Evolutionary conservation across 164 flowering plant species (phyloP), one percentile per base, ranked within the genome.

Genomic region (Piper betle): DNA sequence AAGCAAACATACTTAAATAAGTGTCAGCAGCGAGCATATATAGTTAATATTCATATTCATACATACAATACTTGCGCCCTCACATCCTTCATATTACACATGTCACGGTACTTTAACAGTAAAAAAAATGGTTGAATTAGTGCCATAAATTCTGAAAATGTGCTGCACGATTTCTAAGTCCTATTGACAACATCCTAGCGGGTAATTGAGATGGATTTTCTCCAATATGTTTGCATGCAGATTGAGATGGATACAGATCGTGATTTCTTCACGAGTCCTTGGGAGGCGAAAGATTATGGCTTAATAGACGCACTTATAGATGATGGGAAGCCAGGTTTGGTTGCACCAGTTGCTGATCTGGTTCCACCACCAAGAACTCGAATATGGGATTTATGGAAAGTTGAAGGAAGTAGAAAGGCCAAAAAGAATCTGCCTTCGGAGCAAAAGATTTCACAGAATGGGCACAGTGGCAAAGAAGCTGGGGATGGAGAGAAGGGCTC

Each of bases 221-320:
- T 13, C 58, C 57, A 5, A 40, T 39, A 64, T 52, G 33, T n/a
- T 40, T 59, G 33, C 17, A 66, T 68, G 66, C 79, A 93, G 99
- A 72, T 93, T 71, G 93, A 85, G 55, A 37, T 37, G 63, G 99
- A 93, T 71, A 88, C 97, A 0, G 91, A 79, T 37, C 82, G 86
- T 67, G 97, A 88, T 72, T 76, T 80, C 68, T 93, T 86, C 68
- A 81, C 90, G 97, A 81, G 73, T 64, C 65, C 99, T 33, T 90
- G 96, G 93, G 93, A 93, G 67, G 92, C 99, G 11, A 80, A 72
- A 74, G 87, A 84, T 33, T 93, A 93, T 66, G 99, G 99, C 25
- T 68, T 93, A 62, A 68, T 90, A 12, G 99, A 93, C 74, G 91
- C 40, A 19, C 91, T 93, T 37, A 81, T 93, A 3, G 97, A 93